Evolutionary conservation across 441 rosid genomes (phyloP).

Genomic region (Hura crepitans): DNA sequence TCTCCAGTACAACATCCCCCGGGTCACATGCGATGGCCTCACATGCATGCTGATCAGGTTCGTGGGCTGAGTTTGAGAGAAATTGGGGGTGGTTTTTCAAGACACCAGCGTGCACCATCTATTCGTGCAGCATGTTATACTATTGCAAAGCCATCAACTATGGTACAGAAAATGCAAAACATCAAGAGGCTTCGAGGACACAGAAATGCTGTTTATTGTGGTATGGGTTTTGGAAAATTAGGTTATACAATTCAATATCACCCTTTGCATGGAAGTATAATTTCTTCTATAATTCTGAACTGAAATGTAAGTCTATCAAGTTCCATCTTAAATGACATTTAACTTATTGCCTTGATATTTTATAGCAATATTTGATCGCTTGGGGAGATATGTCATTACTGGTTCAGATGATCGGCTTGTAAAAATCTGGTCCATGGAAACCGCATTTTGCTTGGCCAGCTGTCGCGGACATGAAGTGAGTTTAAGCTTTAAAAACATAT

Average conservation of each 20-base stretch:
- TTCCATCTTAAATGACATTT: conserved; percentile 3
- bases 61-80: conserved; percentile 89
- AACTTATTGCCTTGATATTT: conserved; percentile 28
- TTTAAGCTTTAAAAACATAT: conserved; percentile 30
- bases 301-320: not conserved
- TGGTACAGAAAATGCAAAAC: conserved; percentile 97
- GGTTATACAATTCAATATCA: not conserved
- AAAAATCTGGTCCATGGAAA: conserved; percentile 99
- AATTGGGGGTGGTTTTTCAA: conserved; percentile 96
- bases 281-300: conserved; percentile 1
- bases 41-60: conserved; percentile 84
- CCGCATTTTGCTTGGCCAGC: conserved; percentile 98
- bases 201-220: conserved; percentile 98
- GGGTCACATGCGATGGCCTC: conserved; percentile 90
- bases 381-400: conserved; percentile 94
- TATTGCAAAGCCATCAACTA: conserved; percentile 85
- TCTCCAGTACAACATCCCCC: conserved; percentile 46
- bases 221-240: conserved; percentile 37
- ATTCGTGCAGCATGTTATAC: conserved; percentile 85
- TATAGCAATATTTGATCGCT: conserved; percentile 96
- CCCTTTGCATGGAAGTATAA: not conserved
- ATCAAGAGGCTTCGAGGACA: conserved; percentile 89
- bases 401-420: conserved; percentile 99
- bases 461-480: conserved; percentile 99
- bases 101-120: conserved; percentile 97